phyloP scores from a whole-genome alignment of 345 rosid genomes.

The Brassica carinata region DNA sequence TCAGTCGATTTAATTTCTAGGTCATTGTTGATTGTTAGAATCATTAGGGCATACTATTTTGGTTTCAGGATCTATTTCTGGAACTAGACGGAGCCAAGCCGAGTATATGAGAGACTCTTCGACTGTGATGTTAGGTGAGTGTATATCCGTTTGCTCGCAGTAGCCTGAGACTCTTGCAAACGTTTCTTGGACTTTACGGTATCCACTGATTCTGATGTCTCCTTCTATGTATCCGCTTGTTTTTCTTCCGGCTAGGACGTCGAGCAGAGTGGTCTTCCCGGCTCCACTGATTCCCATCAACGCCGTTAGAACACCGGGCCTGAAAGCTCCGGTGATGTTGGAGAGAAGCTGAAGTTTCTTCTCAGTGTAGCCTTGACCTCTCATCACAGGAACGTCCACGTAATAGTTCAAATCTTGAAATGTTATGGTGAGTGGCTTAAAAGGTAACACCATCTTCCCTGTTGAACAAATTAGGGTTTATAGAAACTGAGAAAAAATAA shows the following conservation, averaged over 20 bases:
- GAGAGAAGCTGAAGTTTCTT: slow-evolving; percentile 67
- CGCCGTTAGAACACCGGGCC: slow-evolving; percentile 79
- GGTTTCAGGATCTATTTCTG: slow-evolving; percentile 52
- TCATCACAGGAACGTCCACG: slow-evolving; percentile 76
- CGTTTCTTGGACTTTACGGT: slow-evolving; percentile 69
- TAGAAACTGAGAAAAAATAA: neutral
- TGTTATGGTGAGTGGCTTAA: slow-evolving; percentile 70
- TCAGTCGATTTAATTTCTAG: neutral
- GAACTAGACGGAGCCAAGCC: slow-evolving; percentile 76
- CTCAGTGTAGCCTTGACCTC: slow-evolving; percentile 46
- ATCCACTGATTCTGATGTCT: slow-evolving; percentile 69
- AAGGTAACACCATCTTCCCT: slow-evolving; percentile 58
- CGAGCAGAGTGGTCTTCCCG: slow-evolving; percentile 84
- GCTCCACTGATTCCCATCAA: slow-evolving; percentile 94
- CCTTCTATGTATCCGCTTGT: slow-evolving; percentile 74
- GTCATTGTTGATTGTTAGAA: slow-evolving; percentile 15
- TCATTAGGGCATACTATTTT: slow-evolving; percentile 51
- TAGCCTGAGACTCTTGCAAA: slow-evolving; percentile 86
- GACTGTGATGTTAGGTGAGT: slow-evolving; percentile 70
- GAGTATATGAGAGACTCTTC: slow-evolving; percentile 76
- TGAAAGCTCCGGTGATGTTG: slow-evolving; percentile 62
- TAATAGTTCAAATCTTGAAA: slow-evolving; percentile 67
- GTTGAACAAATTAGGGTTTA: neutral
- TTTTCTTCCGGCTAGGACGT: slow-evolving; percentile 87
- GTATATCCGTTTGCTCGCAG: slow-evolving; percentile 83